A percentile compares a stretch with the other conserved stretches of the same genome.
These are phyloP conservation scores for Oldenlandia corymbosa DNA, from an alignment of 257 asterid species.

Conservation along the genomic window DNA sequence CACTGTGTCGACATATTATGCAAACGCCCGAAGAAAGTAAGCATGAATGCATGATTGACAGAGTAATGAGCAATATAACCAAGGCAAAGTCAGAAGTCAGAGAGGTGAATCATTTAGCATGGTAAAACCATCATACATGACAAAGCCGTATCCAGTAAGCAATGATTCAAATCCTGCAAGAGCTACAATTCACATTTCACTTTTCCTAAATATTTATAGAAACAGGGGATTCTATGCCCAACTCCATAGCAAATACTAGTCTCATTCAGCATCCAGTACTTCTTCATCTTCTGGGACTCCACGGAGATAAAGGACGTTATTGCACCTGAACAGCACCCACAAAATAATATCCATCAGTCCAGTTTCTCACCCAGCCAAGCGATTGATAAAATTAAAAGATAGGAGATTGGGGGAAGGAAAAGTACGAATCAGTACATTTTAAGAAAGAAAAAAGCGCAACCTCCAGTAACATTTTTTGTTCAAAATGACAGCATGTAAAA, in stretches of 20 bases:
- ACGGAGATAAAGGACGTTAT: conserved; percentile 82
- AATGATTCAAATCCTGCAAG: neutral
- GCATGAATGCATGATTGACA: too few species aligned
- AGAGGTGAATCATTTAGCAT: neutral
- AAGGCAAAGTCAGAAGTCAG: too few species aligned
- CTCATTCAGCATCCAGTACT: conserved; percentile 60
- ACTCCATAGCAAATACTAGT: conserved; percentile 22
- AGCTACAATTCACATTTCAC: neutral
- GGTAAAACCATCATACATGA: neutral
- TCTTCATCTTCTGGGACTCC: conserved; percentile 91
- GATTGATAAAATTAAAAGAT: neutral
- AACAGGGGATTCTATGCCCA: neutral
- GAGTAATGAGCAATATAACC: too few species aligned
- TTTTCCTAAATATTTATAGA: neutral
- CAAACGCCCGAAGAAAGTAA: too few species aligned
- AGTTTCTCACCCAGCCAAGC: neutral
- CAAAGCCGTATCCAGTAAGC: neutral
- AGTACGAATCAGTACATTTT: neutral
- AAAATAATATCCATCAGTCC: neutral
- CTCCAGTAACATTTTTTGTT: neutral
- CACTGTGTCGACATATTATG: too few species aligned
- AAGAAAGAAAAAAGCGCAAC: neutral
- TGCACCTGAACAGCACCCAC: conserved; percentile 49
- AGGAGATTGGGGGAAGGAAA: too few species aligned
- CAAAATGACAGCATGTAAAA: neutral